A percentile compares a stretch with the other conserved stretches of the same genome.
phyloP scores from a whole-genome alignment of 2,329 filamentous ascomycete genomes.

The Fusarium heterosporum region DNA sequence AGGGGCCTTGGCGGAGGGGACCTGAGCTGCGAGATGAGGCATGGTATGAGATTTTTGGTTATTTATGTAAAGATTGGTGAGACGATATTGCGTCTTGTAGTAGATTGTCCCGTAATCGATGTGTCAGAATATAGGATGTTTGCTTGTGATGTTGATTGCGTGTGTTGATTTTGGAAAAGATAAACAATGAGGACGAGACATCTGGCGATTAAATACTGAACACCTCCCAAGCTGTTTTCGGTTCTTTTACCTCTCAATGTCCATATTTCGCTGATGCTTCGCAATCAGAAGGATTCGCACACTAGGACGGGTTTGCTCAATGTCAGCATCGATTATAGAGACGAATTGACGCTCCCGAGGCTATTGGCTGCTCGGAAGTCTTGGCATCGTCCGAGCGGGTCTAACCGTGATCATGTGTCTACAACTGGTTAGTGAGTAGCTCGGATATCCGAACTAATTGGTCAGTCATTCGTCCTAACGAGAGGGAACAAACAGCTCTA shows the following conservation, averaged over 20 bases:
- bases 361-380: conserved; percentile 17
- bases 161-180: neutral
- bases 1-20: conserved; percentile 31
- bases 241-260: neutral
- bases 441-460: neutral
- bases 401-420: fast-evolving
- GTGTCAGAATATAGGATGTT: fast-evolving
- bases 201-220: neutral
- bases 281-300: neutral
- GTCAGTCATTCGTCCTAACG: neutral
- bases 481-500: too few species aligned
- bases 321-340: conserved; percentile 11
- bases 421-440: neutral
- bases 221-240: fast-evolving
- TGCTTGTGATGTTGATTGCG: fast-evolving
- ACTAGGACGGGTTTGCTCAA: neutral
- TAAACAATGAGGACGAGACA: fast-evolving
- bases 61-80: fast-evolving
- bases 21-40: conserved; percentile 33
- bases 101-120: neutral
- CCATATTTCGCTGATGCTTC: neutral
- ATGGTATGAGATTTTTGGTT: neutral
- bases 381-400: conserved; percentile 20
- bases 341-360: neutral
- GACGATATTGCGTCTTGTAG: neutral